phyloP scores from a whole-genome alignment of 2,329 filamentous ascomycete genomes.

The Leptographium procerum region DNA sequence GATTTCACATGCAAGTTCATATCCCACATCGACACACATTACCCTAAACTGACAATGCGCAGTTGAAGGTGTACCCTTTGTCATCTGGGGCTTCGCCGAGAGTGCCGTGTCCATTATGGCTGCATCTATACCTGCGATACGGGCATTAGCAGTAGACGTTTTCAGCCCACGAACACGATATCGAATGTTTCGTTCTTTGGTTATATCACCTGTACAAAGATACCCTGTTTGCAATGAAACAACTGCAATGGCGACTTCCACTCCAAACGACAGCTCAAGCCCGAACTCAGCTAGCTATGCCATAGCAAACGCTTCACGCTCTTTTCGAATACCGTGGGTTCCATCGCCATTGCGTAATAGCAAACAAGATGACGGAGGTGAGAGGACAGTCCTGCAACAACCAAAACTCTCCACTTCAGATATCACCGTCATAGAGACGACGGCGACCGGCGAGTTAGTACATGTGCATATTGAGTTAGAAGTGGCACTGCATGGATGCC shows the following conservation, averaged over 20 bases:
- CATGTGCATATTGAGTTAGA: background rate
- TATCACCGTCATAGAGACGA: background rate
- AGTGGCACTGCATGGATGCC: background rate
- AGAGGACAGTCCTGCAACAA: background rate
- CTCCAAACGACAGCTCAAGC: background rate
- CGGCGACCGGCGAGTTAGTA: background rate
- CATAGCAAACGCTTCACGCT: background rate
- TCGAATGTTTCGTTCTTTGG: background rate
- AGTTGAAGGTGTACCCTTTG: slow-evolving; percentile 6
- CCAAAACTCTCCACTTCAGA: background rate
- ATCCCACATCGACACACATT: too few relatives aligned
- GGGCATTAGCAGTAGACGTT: slow-evolving; percentile 13
- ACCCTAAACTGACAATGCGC: background rate
- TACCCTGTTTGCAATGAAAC: background rate
- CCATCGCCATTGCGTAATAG: background rate
- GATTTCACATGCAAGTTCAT: slow-evolving; percentile 10
- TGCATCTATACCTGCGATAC: slow-evolving; percentile 19
- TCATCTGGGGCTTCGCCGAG: slow-evolving; percentile 18
- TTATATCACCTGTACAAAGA: background rate
- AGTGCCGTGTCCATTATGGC: slow-evolving; percentile 20
- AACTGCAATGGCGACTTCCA: background rate
- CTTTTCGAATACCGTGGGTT: background rate
- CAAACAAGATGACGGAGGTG: slow-evolving; percentile 5
- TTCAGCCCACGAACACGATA: background rate
- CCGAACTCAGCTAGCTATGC: too few relatives aligned